Conservation (phyloP, 2,329 filamentous ascomycete species). For the Fusarium newnesense region DNA sequence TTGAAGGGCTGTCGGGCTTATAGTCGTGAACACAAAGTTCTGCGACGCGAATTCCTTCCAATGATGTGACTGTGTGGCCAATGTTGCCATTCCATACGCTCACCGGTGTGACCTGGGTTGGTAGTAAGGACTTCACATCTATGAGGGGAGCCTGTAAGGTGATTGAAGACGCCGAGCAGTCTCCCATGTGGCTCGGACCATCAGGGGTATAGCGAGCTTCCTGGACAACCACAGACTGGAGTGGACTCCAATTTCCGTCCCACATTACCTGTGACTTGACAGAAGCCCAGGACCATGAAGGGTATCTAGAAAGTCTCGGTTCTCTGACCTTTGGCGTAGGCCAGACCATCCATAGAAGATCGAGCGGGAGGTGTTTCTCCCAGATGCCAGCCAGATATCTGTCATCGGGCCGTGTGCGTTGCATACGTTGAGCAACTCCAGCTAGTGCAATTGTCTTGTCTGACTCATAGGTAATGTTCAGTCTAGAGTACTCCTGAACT, state of each 20-base stretch:
- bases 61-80: rapidly evolving
- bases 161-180: background rate
- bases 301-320: background rate
- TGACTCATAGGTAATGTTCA: background rate
- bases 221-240: background rate
- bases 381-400: background rate
- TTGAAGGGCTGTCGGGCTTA: background rate
- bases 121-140: rapidly evolving
- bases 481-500: background rate
- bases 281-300: background rate
- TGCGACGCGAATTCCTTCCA: background rate
- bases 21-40: background rate
- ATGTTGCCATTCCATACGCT: rapidly evolving
- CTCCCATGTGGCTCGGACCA: background rate
- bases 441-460: background rate
- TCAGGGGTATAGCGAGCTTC: background rate
- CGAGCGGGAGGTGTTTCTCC: background rate
- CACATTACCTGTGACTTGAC: background rate
- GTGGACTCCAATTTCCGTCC: background rate
- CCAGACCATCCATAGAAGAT: background rate
- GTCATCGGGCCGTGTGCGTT: rapidly evolving
- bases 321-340: rapidly evolving
- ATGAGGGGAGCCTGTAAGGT: rapidly evolving
- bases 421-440: background rate
- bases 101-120: background rate